These are phyloP conservation scores for Volvox reticuliferus DNA, from an alignment of 139 green algal genomes.

Conservation along the genomic window DNA sequence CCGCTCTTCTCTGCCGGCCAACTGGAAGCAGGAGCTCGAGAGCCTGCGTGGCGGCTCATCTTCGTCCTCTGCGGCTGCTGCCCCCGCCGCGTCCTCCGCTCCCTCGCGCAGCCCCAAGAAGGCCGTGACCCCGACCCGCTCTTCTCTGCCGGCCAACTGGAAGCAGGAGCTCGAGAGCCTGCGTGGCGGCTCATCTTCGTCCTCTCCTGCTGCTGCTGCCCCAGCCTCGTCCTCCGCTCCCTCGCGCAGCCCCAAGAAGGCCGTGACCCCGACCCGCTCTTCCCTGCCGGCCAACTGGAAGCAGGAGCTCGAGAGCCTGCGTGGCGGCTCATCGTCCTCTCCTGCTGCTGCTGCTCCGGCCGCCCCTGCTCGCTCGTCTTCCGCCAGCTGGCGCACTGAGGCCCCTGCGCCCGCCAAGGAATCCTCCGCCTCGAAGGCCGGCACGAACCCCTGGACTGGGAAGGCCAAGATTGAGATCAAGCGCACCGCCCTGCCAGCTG, in stretches of 20 bases:
- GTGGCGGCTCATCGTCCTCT: neutral
- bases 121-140: constrained; percentile 1
- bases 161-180: constrained; percentile 46
- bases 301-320: constrained; percentile 41
- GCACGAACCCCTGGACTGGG: constrained; percentile 46
- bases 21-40: constrained; percentile 49
- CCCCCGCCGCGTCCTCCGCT: neutral
- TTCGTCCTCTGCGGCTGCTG: neutral
- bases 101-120: constrained; percentile 17
- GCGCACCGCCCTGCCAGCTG: constrained; percentile 41
- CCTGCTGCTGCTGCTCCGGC: neutral
- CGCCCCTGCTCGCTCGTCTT: constrained; percentile 37
- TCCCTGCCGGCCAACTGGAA: constrained; percentile 48
- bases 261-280: neutral
- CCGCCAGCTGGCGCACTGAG: constrained; percentile 35
- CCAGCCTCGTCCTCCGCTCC: neutral
- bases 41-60: neutral
- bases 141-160: constrained; percentile 34
- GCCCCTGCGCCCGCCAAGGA: neutral
- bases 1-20: constrained; percentile 27
- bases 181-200: constrained; percentile 1
- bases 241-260: constrained; percentile 18
- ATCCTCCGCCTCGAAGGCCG: neutral
- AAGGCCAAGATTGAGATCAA: constrained; percentile 49
- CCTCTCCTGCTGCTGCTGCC: neutral